Evolutionary conservation across 2,329 filamentous ascomycete species (phyloP).

Genomic region (Geosmithia flava): DNA sequence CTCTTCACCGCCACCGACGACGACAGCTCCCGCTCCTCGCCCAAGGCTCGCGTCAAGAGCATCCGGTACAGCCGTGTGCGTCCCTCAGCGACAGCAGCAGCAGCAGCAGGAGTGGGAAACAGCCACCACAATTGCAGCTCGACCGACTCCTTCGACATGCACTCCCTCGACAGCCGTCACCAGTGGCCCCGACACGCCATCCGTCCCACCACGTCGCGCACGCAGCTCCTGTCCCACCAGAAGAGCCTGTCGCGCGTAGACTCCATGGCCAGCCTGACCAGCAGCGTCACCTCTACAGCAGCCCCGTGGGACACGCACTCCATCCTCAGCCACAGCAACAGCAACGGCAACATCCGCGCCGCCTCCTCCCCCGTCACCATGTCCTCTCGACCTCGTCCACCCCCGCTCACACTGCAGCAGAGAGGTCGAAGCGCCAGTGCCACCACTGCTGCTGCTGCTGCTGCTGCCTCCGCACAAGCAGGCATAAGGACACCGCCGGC

Average conservation of each 20-base stretch:
- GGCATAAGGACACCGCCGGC: constrained; percentile 13
- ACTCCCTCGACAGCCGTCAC: background rate
- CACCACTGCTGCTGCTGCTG: constrained; percentile 11
- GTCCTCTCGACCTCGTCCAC: constrained; percentile 26
- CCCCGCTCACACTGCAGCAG: background rate
- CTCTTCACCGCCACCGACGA: constrained; percentile 12
- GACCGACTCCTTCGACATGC: constrained; percentile 11
- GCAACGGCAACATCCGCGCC: constrained; percentile 38
- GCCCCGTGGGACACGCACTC: background rate
- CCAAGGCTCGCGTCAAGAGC: constrained; percentile 25
- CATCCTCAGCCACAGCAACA: background rate
- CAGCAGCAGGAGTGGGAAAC: background rate
- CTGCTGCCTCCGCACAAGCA: background rate
- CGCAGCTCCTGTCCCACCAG: background rate
- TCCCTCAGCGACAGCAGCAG: constrained; percentile 9
- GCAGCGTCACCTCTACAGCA: background rate
- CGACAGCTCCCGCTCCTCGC: constrained; percentile 11
- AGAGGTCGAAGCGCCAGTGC: background rate
- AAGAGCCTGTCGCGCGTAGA: background rate
- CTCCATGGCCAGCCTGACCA: background rate
- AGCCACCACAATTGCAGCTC: constrained; percentile 13
- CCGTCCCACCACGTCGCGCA: background rate
- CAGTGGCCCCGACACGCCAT: background rate
- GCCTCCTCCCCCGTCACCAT: constrained; percentile 5
- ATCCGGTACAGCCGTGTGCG: constrained; percentile 29